Evolutionary conservation across 352 stramenopile genomes (phyloP).

Genomic region (Phytopythium cucurbitacearum): DNA sequence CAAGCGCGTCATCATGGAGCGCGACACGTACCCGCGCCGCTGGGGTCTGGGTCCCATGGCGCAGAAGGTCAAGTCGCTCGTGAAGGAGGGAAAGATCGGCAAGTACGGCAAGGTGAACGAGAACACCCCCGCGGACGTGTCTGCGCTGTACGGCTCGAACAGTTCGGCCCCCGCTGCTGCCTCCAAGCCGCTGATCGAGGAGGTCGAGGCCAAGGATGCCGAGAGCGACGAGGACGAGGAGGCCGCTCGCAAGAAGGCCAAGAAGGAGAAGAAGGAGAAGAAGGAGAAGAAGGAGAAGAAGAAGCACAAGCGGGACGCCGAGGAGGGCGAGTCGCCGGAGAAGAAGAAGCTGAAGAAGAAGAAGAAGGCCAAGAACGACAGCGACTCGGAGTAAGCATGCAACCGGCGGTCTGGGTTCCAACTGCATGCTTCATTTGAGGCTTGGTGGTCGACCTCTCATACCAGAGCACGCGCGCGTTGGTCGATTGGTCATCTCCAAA

Average conservation of each 20-base stretch:
- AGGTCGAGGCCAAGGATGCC: slow-evolving; percentile 47
- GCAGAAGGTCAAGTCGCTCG: slow-evolving; percentile 98
- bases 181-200: slow-evolving; percentile 52
- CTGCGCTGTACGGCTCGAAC: slow-evolving; percentile 67
- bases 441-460: too few relatives aligned
- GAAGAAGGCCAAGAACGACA: slow-evolving; percentile 66
- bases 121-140: slow-evolving; percentile 73
- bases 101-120: slow-evolving; percentile 90
- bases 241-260: slow-evolving; percentile 29
- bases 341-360: slow-evolving; percentile 90
- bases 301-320: slow-evolving; percentile 65
- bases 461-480: too few relatives aligned
- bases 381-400: slow-evolving; percentile 59
- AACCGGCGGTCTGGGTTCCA: not conserved
- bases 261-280: slow-evolving; percentile 54
- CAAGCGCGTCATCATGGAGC: slow-evolving; percentile 99
- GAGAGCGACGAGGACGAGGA: slow-evolving; percentile 11
- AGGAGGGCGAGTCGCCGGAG: slow-evolving; percentile 59
- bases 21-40: slow-evolving; percentile 98
- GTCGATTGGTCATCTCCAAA: too few relatives aligned
- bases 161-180: slow-evolving; percentile 14
- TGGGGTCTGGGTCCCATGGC: slow-evolving; percentile 99
- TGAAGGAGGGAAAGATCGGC: slow-evolving; percentile 91
- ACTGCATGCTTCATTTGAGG: not conserved
- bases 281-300: slow-evolving; percentile 81